These are phyloP conservation scores for Leonotis leonurus DNA, from an alignment of 257 asterid genomes.

Conservation along the genomic window DNA sequence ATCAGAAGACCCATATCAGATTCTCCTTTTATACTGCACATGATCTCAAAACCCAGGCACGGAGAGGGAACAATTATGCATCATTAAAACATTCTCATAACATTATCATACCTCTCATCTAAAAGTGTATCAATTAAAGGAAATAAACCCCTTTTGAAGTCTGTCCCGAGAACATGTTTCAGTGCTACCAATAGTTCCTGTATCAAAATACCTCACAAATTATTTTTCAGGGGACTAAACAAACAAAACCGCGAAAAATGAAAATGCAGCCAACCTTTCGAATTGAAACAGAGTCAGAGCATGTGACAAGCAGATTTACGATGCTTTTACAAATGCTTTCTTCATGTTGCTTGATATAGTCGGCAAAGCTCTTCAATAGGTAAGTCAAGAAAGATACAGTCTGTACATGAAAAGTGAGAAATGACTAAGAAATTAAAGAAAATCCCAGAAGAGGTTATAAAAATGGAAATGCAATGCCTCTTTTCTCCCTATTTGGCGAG, in stretches of 20 bases:
- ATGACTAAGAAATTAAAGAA: neutral
- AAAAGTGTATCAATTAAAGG: constrained; percentile 91
- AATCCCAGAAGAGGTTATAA: neutral
- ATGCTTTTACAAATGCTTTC: constrained; percentile 98
- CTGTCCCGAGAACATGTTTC: constrained; percentile 97
- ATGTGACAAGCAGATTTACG: constrained; percentile 94
- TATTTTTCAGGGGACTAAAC: constrained; percentile 18
- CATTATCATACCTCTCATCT: constrained; percentile 81
- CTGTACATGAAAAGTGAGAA: constrained; percentile 40
- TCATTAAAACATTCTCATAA: neutral
- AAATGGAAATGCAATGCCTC: neutral
- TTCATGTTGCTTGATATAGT: constrained; percentile 91
- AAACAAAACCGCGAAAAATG: constrained; percentile 8
- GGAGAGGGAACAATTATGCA: neutral
- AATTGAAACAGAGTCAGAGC: constrained; percentile 96
- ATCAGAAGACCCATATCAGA: too few relatives aligned
- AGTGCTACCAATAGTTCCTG: constrained; percentile 98
- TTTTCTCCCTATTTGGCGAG: neutral
- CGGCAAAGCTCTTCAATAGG: constrained; percentile 88
- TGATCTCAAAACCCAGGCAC: neutral
- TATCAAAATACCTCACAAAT: constrained; percentile 19
- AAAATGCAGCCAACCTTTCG: constrained; percentile 59
- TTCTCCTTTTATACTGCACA: constrained; percentile 12
- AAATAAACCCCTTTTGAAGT: constrained; percentile 93
- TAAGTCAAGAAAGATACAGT: constrained; percentile 96